A percentile compares a stretch with the other conserved stretches of the same genome.
Evolutionary conservation across 768 basidiomycete genomes (phyloP).

Genomic region (Sistotremastrum niveocremeum): DNA sequence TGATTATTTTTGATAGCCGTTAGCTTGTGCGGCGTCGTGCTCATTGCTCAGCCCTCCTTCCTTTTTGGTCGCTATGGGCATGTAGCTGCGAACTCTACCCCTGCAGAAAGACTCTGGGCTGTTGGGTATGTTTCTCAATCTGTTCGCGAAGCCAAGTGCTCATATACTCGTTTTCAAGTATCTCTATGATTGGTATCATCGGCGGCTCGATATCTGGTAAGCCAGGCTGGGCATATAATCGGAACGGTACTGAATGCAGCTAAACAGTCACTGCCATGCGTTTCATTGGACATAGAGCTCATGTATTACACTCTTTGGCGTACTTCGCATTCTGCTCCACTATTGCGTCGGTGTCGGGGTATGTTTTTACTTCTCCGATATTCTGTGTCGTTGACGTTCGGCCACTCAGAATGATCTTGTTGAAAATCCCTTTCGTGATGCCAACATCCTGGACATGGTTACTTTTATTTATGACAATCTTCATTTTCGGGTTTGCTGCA

Average conservation of each 20-base stretch:
- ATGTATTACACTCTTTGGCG: conserved; percentile 55
- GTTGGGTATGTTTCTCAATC: conserved; percentile 32
- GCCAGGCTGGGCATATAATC: conserved; percentile 13
- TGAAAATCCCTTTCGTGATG: conserved; percentile 28
- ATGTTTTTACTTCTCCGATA: no score
- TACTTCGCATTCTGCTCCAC: conserved; percentile 53
- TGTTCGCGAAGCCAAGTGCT: background rate
- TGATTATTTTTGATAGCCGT: conserved; percentile 25
- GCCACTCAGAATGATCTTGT: conserved; percentile 27
- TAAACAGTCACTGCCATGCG: conserved; percentile 37
- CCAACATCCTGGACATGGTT: conserved; percentile 34
- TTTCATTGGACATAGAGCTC: conserved; percentile 62
- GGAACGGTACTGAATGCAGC: background rate
- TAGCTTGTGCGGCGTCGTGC: conserved; percentile 61
- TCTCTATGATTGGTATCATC: conserved; percentile 49
- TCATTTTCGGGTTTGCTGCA: conserved; percentile 37
- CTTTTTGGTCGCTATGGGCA: conserved; percentile 39
- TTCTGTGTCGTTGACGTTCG: no score
- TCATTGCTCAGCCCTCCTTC: conserved; percentile 68
- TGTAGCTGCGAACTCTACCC: conserved; percentile 11
- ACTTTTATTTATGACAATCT: conserved; percentile 33
- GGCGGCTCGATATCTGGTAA: conserved; percentile 58
- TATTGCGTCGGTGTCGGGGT: conserved; percentile 16
- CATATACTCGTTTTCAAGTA: conserved; percentile 20
- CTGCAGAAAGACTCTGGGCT: conserved; percentile 36